Evolutionary conservation across 2,329 filamentous ascomycete species (phyloP).

Genomic region (Fusarium sacchari): DNA sequence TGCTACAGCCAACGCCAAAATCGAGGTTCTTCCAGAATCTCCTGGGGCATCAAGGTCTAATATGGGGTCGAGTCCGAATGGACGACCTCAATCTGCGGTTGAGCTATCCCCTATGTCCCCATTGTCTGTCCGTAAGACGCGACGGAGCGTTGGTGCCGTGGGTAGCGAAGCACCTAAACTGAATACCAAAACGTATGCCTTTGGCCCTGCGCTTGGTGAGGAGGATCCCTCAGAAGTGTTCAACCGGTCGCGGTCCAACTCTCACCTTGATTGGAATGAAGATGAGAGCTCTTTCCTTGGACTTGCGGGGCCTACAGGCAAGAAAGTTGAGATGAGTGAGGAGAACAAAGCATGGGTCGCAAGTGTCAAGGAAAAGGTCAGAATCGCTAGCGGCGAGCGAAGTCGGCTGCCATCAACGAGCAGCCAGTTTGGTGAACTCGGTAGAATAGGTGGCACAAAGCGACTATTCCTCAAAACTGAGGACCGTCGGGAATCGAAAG

Average conservation of each 20-base stretch:
- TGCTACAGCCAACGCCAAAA: slow-evolving; percentile 59
- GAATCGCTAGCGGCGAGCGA: slow-evolving; percentile 72
- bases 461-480: slow-evolving; percentile 67
- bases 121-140: slow-evolving; percentile 65
- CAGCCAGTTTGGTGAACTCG: slow-evolving; percentile 71
- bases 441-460: slow-evolving; percentile 77
- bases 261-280: slow-evolving; percentile 66
- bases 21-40: slow-evolving; percentile 61
- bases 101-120: slow-evolving; percentile 56
- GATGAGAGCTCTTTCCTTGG: slow-evolving; percentile 70
- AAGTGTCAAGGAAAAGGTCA: slow-evolving; percentile 82
- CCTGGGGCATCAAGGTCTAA: slow-evolving; percentile 44
- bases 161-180: slow-evolving; percentile 47
- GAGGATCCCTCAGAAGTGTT: slow-evolving; percentile 59
- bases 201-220: slow-evolving; percentile 45
- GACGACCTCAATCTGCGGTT: slow-evolving; percentile 54
- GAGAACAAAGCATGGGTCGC: slow-evolving; percentile 85
- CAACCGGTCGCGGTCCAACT: slow-evolving; percentile 61
- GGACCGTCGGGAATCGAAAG: slow-evolving; percentile 37
- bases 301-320: slow-evolving; percentile 75
- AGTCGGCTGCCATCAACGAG: slow-evolving; percentile 45
- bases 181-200: slow-evolving; percentile 56
- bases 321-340: slow-evolving; percentile 72
- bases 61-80: slow-evolving; percentile 54
- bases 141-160: slow-evolving; percentile 55